These are phyloP conservation scores for Exserohilum rostratum DNA, from an alignment of 2,329 filamentous ascomycete genomes.

Conservation along the genomic window DNA sequence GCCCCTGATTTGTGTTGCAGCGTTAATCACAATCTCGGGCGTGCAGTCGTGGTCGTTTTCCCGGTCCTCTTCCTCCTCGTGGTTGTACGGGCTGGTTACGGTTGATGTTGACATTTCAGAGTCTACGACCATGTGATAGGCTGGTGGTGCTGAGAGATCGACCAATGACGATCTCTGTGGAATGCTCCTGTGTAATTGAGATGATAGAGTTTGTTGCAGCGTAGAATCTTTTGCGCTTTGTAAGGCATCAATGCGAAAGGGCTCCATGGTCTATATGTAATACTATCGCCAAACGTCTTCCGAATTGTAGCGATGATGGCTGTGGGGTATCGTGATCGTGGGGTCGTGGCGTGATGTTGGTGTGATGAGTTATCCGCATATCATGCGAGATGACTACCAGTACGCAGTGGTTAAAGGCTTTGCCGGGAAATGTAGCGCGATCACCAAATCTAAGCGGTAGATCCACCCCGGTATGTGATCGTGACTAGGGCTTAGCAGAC, in stretches of 20 bases:
- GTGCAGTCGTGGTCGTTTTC: constrained; percentile 22
- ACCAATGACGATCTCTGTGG: constrained; percentile 7
- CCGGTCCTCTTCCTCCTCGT: constrained; percentile 26
- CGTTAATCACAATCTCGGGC: constrained; percentile 45
- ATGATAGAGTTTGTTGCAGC: constrained; percentile 1
- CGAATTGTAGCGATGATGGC: not conserved
- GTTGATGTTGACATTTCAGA: constrained; percentile 26
- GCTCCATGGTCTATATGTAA: constrained; percentile 26
- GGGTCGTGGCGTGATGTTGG: constrained; percentile 41
- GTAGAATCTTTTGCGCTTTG: constrained; percentile 30
- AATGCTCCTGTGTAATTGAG: not conserved
- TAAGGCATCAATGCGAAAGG: constrained; percentile 24
- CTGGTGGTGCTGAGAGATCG: constrained; percentile 36
- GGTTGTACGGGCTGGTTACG: constrained; percentile 26
- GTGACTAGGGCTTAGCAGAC: not conserved
- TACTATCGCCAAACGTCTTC: not conserved
- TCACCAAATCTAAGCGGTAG: constrained; percentile 9
- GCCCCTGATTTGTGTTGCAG: constrained; percentile 42
- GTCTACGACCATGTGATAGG: constrained; percentile 40
- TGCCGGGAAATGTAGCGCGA: constrained; percentile 24
- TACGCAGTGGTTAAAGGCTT: constrained; percentile 24
- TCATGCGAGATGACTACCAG: constrained; percentile 30
- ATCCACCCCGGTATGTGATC: not conserved
- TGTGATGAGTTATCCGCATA: constrained; percentile 31
- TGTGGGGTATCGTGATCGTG: constrained; percentile 29